These are phyloP conservation scores for Plenodomus tracheiphilus DNA, from an alignment of 2,329 filamentous ascomycete genomes.

Conservation along the genomic window DNA sequence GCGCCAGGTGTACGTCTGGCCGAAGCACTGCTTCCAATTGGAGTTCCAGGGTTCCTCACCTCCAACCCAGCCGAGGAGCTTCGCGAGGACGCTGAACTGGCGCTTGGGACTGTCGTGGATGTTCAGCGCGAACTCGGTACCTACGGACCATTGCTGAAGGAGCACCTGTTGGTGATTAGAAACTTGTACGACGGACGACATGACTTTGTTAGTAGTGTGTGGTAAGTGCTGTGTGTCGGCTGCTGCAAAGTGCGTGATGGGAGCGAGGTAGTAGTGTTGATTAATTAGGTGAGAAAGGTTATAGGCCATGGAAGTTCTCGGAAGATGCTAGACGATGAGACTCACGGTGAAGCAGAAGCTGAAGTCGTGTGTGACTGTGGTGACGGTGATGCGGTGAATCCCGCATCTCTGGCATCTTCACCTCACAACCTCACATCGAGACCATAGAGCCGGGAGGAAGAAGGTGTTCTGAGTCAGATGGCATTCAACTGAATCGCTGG, in stretches of 20 bases:
- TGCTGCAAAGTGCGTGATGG: too few relatives aligned
- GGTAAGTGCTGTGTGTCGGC: not conserved
- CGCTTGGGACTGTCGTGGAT: conserved; percentile 1
- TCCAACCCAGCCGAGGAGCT: conserved; percentile 1
- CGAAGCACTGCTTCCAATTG: conserved; percentile 1
- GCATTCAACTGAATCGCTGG: too few relatives aligned
- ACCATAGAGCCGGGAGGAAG: too few relatives aligned
- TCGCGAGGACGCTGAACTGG: conserved; percentile 5
- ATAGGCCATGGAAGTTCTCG: too few relatives aligned
- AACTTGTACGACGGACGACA: not conserved
- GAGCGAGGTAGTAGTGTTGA: too few relatives aligned
- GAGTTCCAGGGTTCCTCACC: conserved; percentile 6
- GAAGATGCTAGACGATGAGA: not conserved
- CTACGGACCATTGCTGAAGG: not conserved
- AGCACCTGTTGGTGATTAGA: not conserved
- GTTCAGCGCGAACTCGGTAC: conserved; percentile 1
- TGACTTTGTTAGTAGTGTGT: not conserved
- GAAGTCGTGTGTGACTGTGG: not conserved
- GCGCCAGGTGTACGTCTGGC: conserved; percentile 5
- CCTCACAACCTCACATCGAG: too few relatives aligned
- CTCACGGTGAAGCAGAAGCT: not conserved
- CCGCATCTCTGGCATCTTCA: too few relatives aligned
- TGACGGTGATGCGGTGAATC: too few relatives aligned
- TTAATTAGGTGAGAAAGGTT: too few relatives aligned
- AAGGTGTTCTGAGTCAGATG: too few relatives aligned